Conservation (phyloP, 2,329 filamentous ascomycete species). For the Geoglossum cookeanum region DNA sequence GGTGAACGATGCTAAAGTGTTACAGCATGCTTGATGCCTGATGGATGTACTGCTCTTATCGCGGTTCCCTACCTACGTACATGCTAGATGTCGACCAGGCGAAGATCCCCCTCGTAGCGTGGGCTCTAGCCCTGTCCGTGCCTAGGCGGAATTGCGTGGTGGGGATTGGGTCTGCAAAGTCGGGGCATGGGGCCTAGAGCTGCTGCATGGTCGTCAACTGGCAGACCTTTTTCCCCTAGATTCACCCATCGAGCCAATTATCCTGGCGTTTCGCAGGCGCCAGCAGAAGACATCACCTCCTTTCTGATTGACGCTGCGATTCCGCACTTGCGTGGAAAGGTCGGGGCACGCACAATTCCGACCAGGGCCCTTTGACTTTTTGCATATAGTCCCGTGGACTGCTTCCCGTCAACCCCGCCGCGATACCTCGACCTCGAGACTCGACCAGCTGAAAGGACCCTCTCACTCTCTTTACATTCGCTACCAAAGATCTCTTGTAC, state of each 20-base stretch:
- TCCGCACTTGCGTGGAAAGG: background rate
- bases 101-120: background rate
- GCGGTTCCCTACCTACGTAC: too few species aligned
- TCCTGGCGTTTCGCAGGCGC: background rate
- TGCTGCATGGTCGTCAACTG: background rate
- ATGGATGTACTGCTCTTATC: background rate
- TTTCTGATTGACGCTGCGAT: background rate
- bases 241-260: background rate
- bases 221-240: background rate
- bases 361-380: background rate
- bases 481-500: background rate
- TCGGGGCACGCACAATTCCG: background rate
- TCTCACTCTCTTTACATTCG: background rate
- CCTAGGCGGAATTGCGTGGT: background rate
- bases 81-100: too few species aligned
- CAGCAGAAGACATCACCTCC: background rate
- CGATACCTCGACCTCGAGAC: background rate
- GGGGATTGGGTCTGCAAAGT: background rate
- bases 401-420: background rate
- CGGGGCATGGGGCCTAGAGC: background rate
- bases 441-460: background rate
- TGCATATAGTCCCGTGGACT: conserved; percentile 1
- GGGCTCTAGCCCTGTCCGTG: background rate
- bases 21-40: background rate
- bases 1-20: background rate